Conservation (phyloP, 2,329 filamentous ascomycete genomes). For the Ophiognomonia clavigignenti-juglandacearum region DNA sequence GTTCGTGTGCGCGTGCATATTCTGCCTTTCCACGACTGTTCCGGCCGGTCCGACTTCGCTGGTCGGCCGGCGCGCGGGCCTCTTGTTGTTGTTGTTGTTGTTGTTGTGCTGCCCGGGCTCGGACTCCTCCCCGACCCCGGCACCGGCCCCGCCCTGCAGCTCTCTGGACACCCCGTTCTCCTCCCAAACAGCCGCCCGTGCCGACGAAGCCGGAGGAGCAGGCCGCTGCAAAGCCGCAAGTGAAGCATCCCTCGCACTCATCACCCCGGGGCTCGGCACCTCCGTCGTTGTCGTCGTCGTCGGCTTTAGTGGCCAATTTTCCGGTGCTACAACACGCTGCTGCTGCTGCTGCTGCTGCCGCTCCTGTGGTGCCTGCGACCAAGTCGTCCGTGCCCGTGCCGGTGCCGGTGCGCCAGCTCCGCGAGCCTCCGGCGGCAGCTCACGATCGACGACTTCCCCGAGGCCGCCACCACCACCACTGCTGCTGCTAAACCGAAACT, state of each 20-base stretch:
- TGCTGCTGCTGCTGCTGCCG: not conserved
- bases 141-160: not conserved
- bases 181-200: not conserved
- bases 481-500: not conserved
- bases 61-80: too few relatives aligned
- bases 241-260: slow-evolving; percentile 1
- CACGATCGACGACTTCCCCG: too few relatives aligned
- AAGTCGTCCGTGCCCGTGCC: not conserved
- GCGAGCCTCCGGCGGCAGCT: not conserved
- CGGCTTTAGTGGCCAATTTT: too few relatives aligned
- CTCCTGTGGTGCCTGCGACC: not conserved
- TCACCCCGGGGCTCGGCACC: not conserved
- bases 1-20: not conserved
- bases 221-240: not conserved
- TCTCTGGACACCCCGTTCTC: not conserved
- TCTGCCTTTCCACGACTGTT: too few relatives aligned
- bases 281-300: too few relatives aligned
- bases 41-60: not conserved
- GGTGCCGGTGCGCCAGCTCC: not conserved
- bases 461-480: not conserved
- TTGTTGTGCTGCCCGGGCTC: too few relatives aligned
- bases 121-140: too few relatives aligned
- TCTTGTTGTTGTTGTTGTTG: too few relatives aligned
- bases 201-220: too few relatives aligned
- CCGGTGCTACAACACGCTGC: too few relatives aligned